Percentiles rank a stretch among this genome's conserved stretches.
phyloP scores from a whole-genome alignment of 2,329 filamentous ascomycete genomes.

The Elsinoe perseae region DNA sequence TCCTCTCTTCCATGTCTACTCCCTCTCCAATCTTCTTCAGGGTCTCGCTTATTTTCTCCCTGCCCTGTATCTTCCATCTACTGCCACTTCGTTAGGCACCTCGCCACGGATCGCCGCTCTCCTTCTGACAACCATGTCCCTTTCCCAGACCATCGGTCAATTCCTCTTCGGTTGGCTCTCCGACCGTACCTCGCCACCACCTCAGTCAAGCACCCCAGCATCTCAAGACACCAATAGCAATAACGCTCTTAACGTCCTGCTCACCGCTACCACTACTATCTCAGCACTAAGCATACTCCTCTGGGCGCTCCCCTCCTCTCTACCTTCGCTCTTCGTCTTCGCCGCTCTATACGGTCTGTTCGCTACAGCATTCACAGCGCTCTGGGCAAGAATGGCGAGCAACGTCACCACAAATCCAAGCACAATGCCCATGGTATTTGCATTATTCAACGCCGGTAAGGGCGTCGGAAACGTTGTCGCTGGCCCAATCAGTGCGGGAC shows the following conservation, averaged over 20 bases:
- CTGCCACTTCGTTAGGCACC: constrained; percentile 27
- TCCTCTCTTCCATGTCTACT: constrained; percentile 29
- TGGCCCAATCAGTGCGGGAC: constrained; percentile 23
- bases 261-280: constrained; percentile 35
- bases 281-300: constrained; percentile 38
- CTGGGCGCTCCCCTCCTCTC: constrained; percentile 40
- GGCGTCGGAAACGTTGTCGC: constrained; percentile 25
- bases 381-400: constrained; percentile 25
- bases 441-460: constrained; percentile 24
- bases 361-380: constrained; percentile 35
- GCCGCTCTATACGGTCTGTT: constrained; percentile 40
- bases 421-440: constrained; percentile 22
- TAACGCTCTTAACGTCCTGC: constrained; percentile 22
- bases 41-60: constrained; percentile 36
- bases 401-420: constrained; percentile 21
- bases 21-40: constrained; percentile 31
- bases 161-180: constrained; percentile 32
- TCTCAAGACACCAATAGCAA: not conserved
- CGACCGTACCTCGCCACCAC: constrained; percentile 28
- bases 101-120: constrained; percentile 24
- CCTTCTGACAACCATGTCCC: constrained; percentile 32
- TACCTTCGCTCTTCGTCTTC: constrained; percentile 35
- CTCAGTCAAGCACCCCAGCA: not conserved
- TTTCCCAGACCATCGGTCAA: constrained; percentile 32
- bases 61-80: constrained; percentile 33